A percentile compares a stretch with the other conserved stretches of the same genome.
These are phyloP conservation scores for Trichoderma simmonsii DNA, from an alignment of 2,329 filamentous ascomycete species.

Conservation along the genomic window DNA sequence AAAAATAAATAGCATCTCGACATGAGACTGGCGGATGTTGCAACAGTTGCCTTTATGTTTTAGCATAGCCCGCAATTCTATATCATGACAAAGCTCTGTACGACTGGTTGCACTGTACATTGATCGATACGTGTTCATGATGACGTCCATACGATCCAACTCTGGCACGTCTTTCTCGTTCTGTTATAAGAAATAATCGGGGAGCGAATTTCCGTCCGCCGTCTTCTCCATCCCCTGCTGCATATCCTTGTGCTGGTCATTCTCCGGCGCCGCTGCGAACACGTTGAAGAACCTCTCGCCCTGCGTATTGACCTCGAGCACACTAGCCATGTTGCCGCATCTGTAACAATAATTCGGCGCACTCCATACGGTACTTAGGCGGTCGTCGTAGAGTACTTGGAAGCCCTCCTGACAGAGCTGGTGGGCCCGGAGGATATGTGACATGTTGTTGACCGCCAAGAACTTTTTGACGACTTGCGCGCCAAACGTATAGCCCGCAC, in stretches of 20 bases:
- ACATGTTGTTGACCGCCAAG: constrained; percentile 95
- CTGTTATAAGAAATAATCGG: constrained; percentile 66
- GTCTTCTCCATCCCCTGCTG: constrained; percentile 72
- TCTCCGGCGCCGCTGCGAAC: constrained; percentile 94
- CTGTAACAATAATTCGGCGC: constrained; percentile 95
- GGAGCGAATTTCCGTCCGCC: constrained; percentile 61
- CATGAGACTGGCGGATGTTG: neutral
- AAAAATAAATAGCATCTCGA: neutral
- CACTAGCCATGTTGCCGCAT: constrained; percentile 95
- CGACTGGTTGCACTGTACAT: neutral
- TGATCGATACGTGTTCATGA: constrained; percentile 2
- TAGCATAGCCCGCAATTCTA: constrained; percentile 14
- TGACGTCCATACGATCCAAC: neutral
- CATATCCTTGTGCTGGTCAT: constrained; percentile 84
- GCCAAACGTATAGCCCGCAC: constrained; percentile 95
- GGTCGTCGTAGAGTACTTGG: constrained; percentile 93
- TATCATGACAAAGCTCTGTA: neutral
- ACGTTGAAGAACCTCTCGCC: constrained; percentile 97
- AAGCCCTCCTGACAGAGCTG: constrained; percentile 98
- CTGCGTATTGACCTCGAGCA: constrained; percentile 90
- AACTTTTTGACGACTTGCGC: constrained; percentile 99
- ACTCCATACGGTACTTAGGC: constrained; percentile 94
- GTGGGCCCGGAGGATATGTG: constrained; percentile 94
- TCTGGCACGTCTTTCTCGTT: neutral
- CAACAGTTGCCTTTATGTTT: neutral